Evolutionary conservation across 2,329 filamentous ascomycete species (phyloP).

Genomic region (Pseudodiploospora longispora): DNA sequence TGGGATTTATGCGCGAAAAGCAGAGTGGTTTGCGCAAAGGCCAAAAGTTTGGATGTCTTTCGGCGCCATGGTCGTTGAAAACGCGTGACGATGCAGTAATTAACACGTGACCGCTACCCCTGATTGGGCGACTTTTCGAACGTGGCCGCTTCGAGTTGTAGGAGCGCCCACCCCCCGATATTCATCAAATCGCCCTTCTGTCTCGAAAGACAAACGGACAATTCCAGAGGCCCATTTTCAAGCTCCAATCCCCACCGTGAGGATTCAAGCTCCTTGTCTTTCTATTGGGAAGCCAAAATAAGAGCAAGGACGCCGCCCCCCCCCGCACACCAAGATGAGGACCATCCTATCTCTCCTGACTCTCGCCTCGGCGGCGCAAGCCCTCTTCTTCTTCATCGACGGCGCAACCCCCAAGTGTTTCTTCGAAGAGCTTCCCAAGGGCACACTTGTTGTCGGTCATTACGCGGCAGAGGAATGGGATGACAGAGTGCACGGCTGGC

Average conservation of each 20-base stretch:
- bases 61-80: too few species aligned
- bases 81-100: not conserved
- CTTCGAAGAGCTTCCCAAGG: conserved; percentile 95
- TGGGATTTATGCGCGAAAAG: too few species aligned
- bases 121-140: conserved; percentile 33
- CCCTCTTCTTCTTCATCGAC: conserved; percentile 94
- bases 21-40: too few species aligned
- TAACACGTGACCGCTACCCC: conserved; percentile 29
- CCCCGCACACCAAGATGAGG: conserved; percentile 39
- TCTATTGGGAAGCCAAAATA: not conserved
- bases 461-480: conserved; percentile 84
- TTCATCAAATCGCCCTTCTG: not conserved
- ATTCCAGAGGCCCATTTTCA: too few species aligned
- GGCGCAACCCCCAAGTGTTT: conserved; percentile 84
- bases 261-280: too few species aligned
- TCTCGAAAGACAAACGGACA: not conserved
- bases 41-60: too few species aligned
- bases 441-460: conserved; percentile 90
- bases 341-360: conserved; percentile 57
- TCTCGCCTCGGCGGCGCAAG: conserved; percentile 59
- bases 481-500: conserved; percentile 58
- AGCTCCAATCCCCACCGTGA: too few species aligned
- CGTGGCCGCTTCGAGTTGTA: conserved; percentile 42
- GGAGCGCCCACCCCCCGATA: too few species aligned
- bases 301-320: not conserved